These are phyloP conservation scores for Eucalyptus regnans DNA, from an alignment of 345 rosid species.

Conservation along the genomic window DNA sequence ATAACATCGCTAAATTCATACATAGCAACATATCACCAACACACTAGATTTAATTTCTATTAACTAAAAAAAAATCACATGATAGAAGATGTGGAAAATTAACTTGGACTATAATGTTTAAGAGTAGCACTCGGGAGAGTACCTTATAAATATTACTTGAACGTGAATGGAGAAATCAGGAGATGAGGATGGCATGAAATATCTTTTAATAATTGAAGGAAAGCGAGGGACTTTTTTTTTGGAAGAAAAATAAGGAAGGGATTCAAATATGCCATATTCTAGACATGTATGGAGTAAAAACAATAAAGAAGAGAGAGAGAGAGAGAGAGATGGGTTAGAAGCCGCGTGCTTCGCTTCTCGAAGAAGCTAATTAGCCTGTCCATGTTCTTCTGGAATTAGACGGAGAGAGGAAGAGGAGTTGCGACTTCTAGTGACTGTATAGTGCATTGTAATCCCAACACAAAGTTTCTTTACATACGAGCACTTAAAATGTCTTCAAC, in stretches of 20 bases:
- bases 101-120: not conserved
- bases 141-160: no score
- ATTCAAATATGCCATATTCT: not conserved
- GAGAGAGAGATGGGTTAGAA: not conserved
- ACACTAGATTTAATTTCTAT: no score
- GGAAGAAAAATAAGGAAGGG: not conserved
- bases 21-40: no score
- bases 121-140: not conserved
- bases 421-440: not conserved
- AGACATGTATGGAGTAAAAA: not conserved
- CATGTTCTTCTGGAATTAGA: no score
- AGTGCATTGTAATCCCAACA: not conserved
- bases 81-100: not conserved
- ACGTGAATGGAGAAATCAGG: not conserved
- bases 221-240: no score
- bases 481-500: not conserved
- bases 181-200: not conserved
- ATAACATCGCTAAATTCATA: no score
- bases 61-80: not conserved
- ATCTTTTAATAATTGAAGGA: not conserved
- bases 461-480: not conserved
- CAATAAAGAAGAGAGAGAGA: no score
- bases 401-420: no score
- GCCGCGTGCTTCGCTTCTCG: not conserved
- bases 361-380: not conserved